Conservation (phyloP, 2,329 filamentous ascomycete genomes). For the Penicillium hordei region DNA sequence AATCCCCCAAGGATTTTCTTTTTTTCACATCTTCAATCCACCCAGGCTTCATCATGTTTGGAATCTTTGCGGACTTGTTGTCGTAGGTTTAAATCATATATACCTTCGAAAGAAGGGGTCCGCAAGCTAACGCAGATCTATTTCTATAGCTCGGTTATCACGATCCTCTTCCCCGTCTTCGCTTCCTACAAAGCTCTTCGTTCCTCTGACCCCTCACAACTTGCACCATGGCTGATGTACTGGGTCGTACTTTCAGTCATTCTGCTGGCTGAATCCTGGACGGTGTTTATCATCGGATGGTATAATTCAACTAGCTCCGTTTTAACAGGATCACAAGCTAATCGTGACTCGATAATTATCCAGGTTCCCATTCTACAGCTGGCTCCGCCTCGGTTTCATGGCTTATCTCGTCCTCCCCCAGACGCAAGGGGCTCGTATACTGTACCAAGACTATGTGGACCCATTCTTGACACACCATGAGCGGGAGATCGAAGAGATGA, state of each 20-base stretch:
- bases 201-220: conserved; percentile 80
- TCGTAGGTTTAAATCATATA: conserved; percentile 59
- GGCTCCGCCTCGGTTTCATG: conserved; percentile 81
- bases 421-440: conserved; percentile 83
- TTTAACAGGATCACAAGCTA: not conserved
- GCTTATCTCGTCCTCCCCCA: conserved; percentile 96
- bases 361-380: conserved; percentile 90
- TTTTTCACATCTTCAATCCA: conserved; percentile 2
- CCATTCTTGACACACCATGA: conserved; percentile 89
- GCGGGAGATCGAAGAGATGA: conserved; percentile 83
- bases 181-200: conserved; percentile 98
- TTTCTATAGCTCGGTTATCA: conserved; percentile 70
- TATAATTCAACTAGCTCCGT: conserved; percentile 35
- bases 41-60: conserved; percentile 62
- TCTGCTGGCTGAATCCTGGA: conserved; percentile 81
- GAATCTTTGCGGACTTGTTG: conserved; percentile 72
- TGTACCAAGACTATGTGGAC: conserved; percentile 83
- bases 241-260: conserved; percentile 88
- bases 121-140: conserved; percentile 15
- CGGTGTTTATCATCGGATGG: conserved; percentile 83
- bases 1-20: conserved; percentile 7
- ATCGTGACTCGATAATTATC: not conserved
- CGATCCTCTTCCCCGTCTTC: conserved; percentile 92
- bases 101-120: not conserved
- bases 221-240: conserved; percentile 99